phyloP scores from a whole-genome alignment of 2,329 filamentous ascomycete genomes.

The Fonsecaea nubica region DNA sequence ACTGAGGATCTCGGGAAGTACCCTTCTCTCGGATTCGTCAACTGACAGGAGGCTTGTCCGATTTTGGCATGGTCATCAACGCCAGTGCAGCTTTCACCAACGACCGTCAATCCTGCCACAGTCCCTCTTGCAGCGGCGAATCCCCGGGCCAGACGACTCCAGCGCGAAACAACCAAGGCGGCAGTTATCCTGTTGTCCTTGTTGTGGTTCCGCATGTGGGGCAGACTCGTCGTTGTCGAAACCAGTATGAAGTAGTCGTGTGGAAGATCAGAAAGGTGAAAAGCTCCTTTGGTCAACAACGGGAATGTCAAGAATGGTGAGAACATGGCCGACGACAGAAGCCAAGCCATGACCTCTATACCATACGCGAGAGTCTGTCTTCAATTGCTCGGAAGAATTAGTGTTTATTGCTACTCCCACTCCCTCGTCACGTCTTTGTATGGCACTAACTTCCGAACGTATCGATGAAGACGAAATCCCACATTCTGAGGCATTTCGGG shows the following conservation, averaged over 20 bases:
- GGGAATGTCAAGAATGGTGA: background rate
- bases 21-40: background rate
- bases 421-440: background rate
- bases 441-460: background rate
- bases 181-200: slow-evolving; percentile 10
- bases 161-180: slow-evolving; percentile 10
- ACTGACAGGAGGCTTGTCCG: background rate
- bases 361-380: background rate
- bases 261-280: background rate
- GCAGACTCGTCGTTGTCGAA: background rate
- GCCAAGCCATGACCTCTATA: slow-evolving; percentile 1
- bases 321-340: background rate
- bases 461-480: slow-evolving; percentile 8
- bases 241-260: background rate
- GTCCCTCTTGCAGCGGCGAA: slow-evolving; percentile 15
- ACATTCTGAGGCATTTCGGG: slow-evolving; percentile 14
- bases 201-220: slow-evolving; percentile 14
- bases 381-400: background rate
- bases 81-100: background rate
- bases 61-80: background rate
- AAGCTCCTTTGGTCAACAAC: background rate
- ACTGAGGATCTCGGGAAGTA: background rate
- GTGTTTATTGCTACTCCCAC: background rate
- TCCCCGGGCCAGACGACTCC: slow-evolving; percentile 8
- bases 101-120: background rate